Base-by-base conservation (phyloP, 768 basidiomycete genomes). In the Amanita subjunquillea region DNA sequence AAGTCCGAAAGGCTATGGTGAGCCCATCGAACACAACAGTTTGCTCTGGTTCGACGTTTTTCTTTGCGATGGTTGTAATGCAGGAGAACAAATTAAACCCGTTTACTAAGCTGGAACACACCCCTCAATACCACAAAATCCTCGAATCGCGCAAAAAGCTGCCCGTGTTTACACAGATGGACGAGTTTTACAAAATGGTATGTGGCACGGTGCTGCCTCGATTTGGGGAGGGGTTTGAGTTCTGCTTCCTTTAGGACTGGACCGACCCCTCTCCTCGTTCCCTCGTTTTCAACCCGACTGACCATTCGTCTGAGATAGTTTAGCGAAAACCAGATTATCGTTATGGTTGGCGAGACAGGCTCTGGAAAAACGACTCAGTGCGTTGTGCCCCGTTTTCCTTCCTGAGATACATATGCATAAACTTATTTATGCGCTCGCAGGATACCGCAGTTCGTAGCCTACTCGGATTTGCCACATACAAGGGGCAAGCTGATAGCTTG, bases 371-470 rank as follows among this genome's bases (percentile, higher is more conserved):
- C 91, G 0, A 95, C 93, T 22, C 93, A 97, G 87, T 91, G 65
- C 65, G 88, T 71, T 59, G 4, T 7, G 27, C 30, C 51, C 45
- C 13, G 17, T 45, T 8, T 15, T 2, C 25, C 9, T 32, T 30
- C 32, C 2, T 4, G 2, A 3, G n/a, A n/a, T n/a, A n/a, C n/a
- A n/a, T n/a, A n/a, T n/a, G 25, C 25, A 25, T 2, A 25, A 2
- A 25, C 25, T 25, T 25, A 17, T 8, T 20, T 60, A 53, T 48
- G 41, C 52, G 56, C n/a, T 50, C 56, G 30, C 60, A 92, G 91
- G 71, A 96, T 98, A 62, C 95, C 95, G 1, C 95, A 98, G 66
- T 96, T 97, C 61, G 93, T 94, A 40, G 87, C 85, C 42, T 97
- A 83, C 17, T 17, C 17, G 1, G 17, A 17, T 1, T 17, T 17